Percentiles rank a stretch among this genome's conserved stretches.
phyloP scores from a whole-genome alignment of 192 early-diverging fungal species.

The Podila minutissima region DNA sequence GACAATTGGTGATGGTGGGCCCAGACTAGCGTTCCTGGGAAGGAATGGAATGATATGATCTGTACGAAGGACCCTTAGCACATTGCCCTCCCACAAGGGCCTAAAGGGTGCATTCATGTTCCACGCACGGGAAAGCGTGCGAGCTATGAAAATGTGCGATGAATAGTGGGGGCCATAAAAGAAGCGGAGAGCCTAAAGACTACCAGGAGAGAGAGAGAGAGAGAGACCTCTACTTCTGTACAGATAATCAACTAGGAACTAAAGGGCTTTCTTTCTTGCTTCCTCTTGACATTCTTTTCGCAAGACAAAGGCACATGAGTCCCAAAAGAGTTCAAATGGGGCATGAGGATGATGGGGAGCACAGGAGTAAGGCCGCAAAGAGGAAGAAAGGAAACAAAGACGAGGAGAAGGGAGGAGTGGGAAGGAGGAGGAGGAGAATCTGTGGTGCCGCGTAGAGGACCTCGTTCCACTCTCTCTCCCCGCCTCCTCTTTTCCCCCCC shows the following conservation, averaged over 20 bases:
- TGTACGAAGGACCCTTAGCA: no score
- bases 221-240: no score
- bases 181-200: no score
- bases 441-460: constrained; percentile 27
- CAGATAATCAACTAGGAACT: no score
- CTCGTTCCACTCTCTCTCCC: constrained; percentile 11
- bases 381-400: background rate
- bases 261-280: no score
- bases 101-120: no score
- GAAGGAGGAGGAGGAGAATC: constrained; percentile 13
- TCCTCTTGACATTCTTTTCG: background rate
- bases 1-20: no score
- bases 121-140: no score
- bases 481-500: background rate
- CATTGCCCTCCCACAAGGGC: no score
- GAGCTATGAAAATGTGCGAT: no score
- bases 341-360: background rate
- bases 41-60: constrained; percentile 19
- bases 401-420: constrained; percentile 28
- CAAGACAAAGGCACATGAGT: constrained; percentile 1
- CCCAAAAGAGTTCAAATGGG: constrained; percentile 12
- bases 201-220: no score
- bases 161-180: no score
- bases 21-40: constrained; percentile 16
- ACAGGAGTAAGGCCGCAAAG: background rate